A percentile compares a stretch with the other conserved stretches of the same genome.
These are phyloP conservation scores for Allium fistulosum DNA, from an alignment of 106 monocot genomes.

Conservation along the genomic window DNA sequence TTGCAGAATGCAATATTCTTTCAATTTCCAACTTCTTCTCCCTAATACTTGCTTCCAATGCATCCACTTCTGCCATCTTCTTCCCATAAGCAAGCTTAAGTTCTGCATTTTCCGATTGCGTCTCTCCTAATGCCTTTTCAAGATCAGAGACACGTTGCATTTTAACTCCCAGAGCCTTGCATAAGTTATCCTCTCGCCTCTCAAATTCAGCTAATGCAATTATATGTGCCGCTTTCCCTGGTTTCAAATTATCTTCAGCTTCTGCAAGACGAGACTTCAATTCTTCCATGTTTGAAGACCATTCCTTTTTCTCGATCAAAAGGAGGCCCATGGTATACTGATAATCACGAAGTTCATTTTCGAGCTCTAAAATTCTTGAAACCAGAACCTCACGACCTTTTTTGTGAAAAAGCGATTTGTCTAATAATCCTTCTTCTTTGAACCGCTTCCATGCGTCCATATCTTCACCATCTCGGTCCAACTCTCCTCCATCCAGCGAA, in stretches of 20 bases:
- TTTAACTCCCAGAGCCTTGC: slow-evolving; percentile 65
- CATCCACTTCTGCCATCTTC: slow-evolving; percentile 65
- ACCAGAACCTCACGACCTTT: slow-evolving; percentile 60
- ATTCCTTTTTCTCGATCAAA: slow-evolving; percentile 90
- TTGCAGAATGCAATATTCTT: slow-evolving; percentile 48
- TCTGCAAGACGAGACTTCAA: slow-evolving; percentile 30
- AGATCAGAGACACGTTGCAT: slow-evolving; percentile 83
- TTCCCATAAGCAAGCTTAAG: slow-evolving; percentile 62
- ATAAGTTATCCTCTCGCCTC: slow-evolving; percentile 71
- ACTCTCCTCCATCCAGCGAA: not conserved
- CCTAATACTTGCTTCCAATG: slow-evolving; percentile 52
- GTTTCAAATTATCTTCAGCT: slow-evolving; percentile 67
- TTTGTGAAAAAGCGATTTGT: slow-evolving; percentile 45
- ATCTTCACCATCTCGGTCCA: slow-evolving; percentile 1
- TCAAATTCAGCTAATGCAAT: slow-evolving; percentile 61
- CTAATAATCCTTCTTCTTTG: slow-evolving; percentile 67
- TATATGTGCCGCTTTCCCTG: slow-evolving; percentile 59
- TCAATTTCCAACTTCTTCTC: slow-evolving; percentile 69
- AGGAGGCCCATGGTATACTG: slow-evolving; percentile 94
- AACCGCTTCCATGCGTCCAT: slow-evolving; percentile 37
- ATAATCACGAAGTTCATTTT: slow-evolving; percentile 58
- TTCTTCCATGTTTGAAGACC: slow-evolving; percentile 54
- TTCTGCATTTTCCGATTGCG: slow-evolving; percentile 55
- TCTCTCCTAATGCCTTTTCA: slow-evolving; percentile 72
- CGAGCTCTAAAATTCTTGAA: slow-evolving; percentile 8